A percentile compares a stretch with the other conserved stretches of the same genome.
These are phyloP conservation scores for Dacryopinax primogenitus DNA, from an alignment of 768 basidiomycete species.

Conservation along the genomic window DNA sequence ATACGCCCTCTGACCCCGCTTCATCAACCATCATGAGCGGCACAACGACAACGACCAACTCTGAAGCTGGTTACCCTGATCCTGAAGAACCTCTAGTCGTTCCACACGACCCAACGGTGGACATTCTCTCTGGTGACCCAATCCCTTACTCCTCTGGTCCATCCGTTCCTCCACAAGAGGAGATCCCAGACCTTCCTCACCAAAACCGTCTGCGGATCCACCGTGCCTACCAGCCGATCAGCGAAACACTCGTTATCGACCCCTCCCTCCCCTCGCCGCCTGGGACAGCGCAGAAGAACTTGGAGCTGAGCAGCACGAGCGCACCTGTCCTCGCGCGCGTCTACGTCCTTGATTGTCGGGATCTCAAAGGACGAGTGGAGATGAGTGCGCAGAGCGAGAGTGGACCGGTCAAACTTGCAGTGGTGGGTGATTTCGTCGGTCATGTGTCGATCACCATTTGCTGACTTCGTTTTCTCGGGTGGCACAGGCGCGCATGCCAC, in stretches of 20 bases:
- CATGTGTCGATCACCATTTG: not conserved
- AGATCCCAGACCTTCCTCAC: not conserved
- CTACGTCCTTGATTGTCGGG: not conserved
- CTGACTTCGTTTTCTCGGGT: not conserved
- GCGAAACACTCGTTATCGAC: not conserved
- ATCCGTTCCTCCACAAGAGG: not conserved
- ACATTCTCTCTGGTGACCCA: not conserved
- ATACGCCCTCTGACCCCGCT: not conserved
- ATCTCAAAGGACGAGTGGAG: not conserved
- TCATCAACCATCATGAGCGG: not conserved
- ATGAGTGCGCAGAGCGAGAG: not conserved
- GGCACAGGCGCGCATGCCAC: not conserved
- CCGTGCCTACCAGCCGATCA: not conserved
- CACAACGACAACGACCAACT: not conserved
- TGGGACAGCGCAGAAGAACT: constrained; percentile 1
- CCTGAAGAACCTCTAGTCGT: not conserved
- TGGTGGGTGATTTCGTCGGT: not conserved
- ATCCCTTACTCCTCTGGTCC: not conserved
- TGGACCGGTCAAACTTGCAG: not conserved
- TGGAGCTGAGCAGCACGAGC: not conserved
- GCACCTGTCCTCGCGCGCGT: not conserved
- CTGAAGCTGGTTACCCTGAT: not conserved
- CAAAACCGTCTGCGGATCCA: not conserved
- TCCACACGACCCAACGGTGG: not conserved
- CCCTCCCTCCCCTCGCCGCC: not conserved